phyloP scores from a whole-genome alignment of 208 protist species.

The Giardia duodenalis region DNA sequence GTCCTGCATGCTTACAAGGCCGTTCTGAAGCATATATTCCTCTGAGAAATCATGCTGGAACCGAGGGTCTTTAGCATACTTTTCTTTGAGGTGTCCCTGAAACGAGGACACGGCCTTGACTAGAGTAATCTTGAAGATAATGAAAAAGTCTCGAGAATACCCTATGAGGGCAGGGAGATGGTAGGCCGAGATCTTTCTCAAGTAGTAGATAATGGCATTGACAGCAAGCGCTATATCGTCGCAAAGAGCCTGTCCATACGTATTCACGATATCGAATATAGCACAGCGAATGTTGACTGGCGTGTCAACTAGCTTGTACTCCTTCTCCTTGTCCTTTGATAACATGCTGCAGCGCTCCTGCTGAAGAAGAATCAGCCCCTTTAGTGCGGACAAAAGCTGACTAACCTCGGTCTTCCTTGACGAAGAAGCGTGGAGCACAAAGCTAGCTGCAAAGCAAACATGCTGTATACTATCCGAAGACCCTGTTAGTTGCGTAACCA shows the following conservation, averaged over 20 bases:
- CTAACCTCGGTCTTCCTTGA: neutral
- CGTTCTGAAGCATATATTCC: neutral
- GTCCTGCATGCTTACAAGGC: neutral
- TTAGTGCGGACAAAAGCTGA: neutral
- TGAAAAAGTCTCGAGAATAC: neutral
- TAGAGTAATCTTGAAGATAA: neutral
- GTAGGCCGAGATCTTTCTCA: neutral
- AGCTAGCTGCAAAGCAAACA: neutral
- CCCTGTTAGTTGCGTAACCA: neutral
- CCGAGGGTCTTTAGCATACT: neutral
- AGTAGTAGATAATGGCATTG: neutral
- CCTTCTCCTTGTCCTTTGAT: too few species aligned
- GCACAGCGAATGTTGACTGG: neutral
- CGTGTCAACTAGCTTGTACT: too few species aligned
- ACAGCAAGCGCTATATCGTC: neutral
- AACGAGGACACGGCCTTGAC: neutral
- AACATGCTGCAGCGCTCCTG: too few species aligned
- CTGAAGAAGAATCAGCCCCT: neutral
- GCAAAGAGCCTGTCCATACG: neutral
- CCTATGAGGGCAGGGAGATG: neutral
- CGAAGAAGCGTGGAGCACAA: neutral
- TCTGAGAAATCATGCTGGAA: neutral
- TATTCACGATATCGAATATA: neutral
- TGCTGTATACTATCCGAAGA: neutral
- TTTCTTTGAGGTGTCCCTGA: neutral